Evolutionary conservation across 2,329 filamentous ascomycete genomes (phyloP).

Genomic region (Stemphylium lycopersici): DNA sequence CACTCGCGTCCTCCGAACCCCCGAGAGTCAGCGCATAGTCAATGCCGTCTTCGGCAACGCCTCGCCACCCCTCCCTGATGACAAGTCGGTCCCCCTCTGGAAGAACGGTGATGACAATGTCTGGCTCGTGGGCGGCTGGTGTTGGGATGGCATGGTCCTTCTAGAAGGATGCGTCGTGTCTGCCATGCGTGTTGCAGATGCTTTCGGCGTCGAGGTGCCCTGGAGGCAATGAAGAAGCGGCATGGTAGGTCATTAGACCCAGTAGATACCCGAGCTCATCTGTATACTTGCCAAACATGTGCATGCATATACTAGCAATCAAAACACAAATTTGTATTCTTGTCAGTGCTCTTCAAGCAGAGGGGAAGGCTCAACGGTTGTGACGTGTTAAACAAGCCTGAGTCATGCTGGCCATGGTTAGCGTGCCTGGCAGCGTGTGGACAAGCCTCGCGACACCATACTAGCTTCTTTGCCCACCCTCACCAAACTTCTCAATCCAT

Average conservation of each 20-base stretch:
- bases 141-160: slow-evolving; percentile 69
- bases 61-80: slow-evolving; percentile 9
- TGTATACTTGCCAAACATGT: too few species aligned
- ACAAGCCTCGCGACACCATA: too few species aligned
- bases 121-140: slow-evolving; percentile 66
- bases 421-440: not conserved
- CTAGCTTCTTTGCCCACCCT: too few species aligned
- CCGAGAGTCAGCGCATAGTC: slow-evolving; percentile 56
- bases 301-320: too few species aligned
- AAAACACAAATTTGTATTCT: too few species aligned
- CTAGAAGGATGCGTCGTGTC: slow-evolving; percentile 67
- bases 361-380: too few species aligned
- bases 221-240: slow-evolving; percentile 20
- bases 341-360: too few species aligned
- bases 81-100: slow-evolving; percentile 49
- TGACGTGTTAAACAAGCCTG: too few species aligned
- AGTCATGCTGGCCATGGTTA: not conserved
- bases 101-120: slow-evolving; percentile 61
- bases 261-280: too few species aligned
- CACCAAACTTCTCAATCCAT: too few species aligned
- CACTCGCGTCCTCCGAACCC: slow-evolving; percentile 60
- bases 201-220: slow-evolving; percentile 57
- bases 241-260: not conserved
- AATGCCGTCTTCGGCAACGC: slow-evolving; percentile 52
- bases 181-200: slow-evolving; percentile 61